phyloP scores from a whole-genome alignment of 2,329 filamentous ascomycete species.

The Penicillium sp. region DNA sequence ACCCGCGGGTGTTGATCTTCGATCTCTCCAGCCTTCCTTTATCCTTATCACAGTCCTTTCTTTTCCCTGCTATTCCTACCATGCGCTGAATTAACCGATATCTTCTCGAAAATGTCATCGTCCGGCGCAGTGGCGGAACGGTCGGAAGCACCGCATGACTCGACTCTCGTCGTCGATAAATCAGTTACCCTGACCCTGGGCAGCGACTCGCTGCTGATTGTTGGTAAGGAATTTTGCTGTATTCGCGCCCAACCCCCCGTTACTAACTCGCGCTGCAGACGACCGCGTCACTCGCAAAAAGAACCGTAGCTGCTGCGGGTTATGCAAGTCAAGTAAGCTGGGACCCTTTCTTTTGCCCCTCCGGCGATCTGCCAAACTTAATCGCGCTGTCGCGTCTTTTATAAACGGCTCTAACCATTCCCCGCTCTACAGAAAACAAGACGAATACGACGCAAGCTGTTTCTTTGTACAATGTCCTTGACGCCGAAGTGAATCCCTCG shows the following conservation, averaged over 20 bases:
- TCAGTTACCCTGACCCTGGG: constrained; percentile 61
- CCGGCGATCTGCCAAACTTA: constrained; percentile 9
- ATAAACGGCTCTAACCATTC: constrained; percentile 5
- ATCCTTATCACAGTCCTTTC: constrained; percentile 1
- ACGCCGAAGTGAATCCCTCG: constrained; percentile 64
- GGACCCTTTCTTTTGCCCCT: constrained; percentile 5
- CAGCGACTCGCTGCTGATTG: constrained; percentile 59
- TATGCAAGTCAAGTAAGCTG: constrained; percentile 49
- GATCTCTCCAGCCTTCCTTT: constrained; percentile 8
- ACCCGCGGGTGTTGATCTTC: constrained; percentile 15
- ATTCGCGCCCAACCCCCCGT: neutral
- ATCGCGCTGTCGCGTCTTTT: constrained; percentile 5
- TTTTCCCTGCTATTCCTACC: constrained; percentile 2
- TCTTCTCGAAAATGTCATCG: constrained; percentile 21
- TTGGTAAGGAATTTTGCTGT: constrained; percentile 45
- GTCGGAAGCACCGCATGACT: constrained; percentile 37
- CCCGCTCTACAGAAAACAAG: constrained; percentile 36
- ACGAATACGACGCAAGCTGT: constrained; percentile 56
- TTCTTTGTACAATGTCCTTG: constrained; percentile 79
- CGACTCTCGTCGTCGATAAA: constrained; percentile 55
- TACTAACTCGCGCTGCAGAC: constrained; percentile 41
- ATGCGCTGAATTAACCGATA: constrained; percentile 11
- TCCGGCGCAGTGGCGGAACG: constrained; percentile 28
- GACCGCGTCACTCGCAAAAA: constrained; percentile 53
- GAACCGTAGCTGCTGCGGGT: constrained; percentile 55